Evolutionary conservation across 768 basidiomycete species (phyloP), one percentile per base, ranked within the genome.

Genomic region (Termitomyces sp.): DNA sequence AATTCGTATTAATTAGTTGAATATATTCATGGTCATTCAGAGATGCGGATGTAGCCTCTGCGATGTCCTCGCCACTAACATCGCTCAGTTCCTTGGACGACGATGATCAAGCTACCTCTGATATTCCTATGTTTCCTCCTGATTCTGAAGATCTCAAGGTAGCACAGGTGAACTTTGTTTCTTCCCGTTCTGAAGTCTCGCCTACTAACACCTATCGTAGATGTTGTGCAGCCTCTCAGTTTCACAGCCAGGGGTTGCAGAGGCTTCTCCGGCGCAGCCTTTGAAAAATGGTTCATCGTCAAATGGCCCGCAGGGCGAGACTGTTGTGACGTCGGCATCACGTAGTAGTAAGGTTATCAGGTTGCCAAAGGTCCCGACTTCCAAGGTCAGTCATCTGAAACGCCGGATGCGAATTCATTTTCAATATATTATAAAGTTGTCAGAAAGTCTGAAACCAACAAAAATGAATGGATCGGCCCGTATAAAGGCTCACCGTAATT

Each of bases 41-140:
- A 63, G 75, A 78, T 18, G 65, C 67, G 56, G 76, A 77, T 9
- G 61, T 72, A 51, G 64, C 68, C 18, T 88, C 87, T 48, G 78
- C 75, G 38, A 68, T 84, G 69, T 90, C 87, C 13, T 90, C 89
- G 0, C 89, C 88, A 2, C 71, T 91, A 44, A 89, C 89, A 26
- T 87, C 88, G 1, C 71, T 91, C 51, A 89, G 87, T 63, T 90
- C 88, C 40, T 69, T 89, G 59, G 87, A 88, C 56, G 89, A 87
- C 55, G 83, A 86, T 23, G 77, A 81, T 35, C 68, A 72, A 69
- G 59, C 63, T 65, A 56, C 63, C 55, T 61, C 70, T 26, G 62
- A 70, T 51, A 55, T 68, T 59, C 56, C 66, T 58, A 43, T 66
- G 62, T 35, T 70, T 64, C 63, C 68, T 63, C 59, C 63, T 67